Base-by-base conservation (phyloP, 2,329 filamentous ascomycete species). In the Alternaria hordeiaustralica region DNA sequence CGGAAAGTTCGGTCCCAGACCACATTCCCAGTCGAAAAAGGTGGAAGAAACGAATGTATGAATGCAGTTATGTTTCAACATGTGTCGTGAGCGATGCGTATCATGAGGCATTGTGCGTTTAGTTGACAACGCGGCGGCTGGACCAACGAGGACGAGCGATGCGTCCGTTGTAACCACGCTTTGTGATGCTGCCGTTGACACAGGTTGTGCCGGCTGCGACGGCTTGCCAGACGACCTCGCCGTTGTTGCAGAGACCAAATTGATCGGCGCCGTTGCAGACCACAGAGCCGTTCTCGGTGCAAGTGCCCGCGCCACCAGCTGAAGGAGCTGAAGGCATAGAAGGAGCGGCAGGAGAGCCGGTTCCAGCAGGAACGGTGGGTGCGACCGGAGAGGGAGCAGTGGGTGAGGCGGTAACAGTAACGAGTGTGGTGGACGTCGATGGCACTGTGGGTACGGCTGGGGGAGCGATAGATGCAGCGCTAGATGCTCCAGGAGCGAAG, bases 181-280 rank as follows among this genome's bases (percentile, higher is more conserved):
- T 78, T 28, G 65, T 55, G 61, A 84, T 82, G 56, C 70, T 66
- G 15, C 82, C 82, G 63, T 82, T 78, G 55, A 64, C 62, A 72
- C 83, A 85, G 1, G 75, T 75, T 1, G 83, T 85, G 20, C 83
- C 83, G 8, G 79, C 68, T 5, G 83, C 82, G 11, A 84, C 81
- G 11, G 70, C 62, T 70, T 81, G 79, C 72, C 74, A 83, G 23
- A 80, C 74, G 3, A 83, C 77, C 5, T 70, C 63, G 59, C 82
- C 82, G 56, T 79, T 72, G 69, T 82, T 79, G 75, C 81, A 83
- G 54, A 84, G 71, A 33, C 81, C 82, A 54, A 82, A 84, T 57
- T 81, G 71, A 6, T 56, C 70, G 7, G 75, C 43, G 43, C 81
- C 79, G 53, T 81, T 82, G 76, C 82, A 84, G 30, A 80, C 69